A percentile compares a stretch with the other conserved stretches of the same genome.
phyloP scores from a whole-genome alignment of 1,139 yeast genomes.

The Yamadazyma jaroonii region DNA sequence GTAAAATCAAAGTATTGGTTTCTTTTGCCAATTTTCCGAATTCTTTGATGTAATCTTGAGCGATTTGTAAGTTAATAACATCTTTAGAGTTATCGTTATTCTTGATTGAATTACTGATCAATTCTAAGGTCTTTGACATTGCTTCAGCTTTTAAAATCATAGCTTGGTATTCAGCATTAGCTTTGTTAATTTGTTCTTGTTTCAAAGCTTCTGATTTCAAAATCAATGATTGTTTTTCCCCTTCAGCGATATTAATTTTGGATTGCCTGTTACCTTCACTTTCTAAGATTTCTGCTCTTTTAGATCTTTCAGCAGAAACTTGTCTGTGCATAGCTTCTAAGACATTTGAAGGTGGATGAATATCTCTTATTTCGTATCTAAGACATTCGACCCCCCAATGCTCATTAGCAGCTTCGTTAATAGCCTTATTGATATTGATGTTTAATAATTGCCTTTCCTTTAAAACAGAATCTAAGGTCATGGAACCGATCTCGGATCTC shows the following conservation, averaged over 20 bases:
- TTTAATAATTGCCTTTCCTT: conserved; percentile 74
- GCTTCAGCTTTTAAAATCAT: conserved; percentile 70
- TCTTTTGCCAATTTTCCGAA: conserved; percentile 83
- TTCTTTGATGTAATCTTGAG: conserved; percentile 80
- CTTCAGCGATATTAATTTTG: conserved; percentile 80
- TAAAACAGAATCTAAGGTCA: conserved; percentile 74
- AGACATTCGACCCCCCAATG: conserved; percentile 84
- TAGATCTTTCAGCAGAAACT: conserved; percentile 82
- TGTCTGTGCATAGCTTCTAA: conserved; percentile 90
- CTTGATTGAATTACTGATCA: conserved; percentile 64
- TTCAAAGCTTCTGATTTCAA: conserved; percentile 70
- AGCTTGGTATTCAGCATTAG: conserved; percentile 70
- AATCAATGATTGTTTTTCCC: conserved; percentile 67
- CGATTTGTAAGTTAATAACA: conserved; percentile 77
- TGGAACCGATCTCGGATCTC: conserved; percentile 85
- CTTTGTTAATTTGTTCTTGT: conserved; percentile 60
- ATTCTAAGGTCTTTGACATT: conserved; percentile 66
- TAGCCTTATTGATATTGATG: conserved; percentile 68
- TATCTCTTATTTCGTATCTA: conserved; percentile 84
- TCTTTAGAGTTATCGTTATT: conserved; percentile 69
- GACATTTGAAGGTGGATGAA: conserved; percentile 85
- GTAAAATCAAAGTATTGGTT: conserved; percentile 72
- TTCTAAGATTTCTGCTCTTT: conserved; percentile 82
- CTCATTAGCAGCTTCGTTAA: conserved; percentile 79
- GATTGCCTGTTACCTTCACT: conserved; percentile 82